Base-by-base conservation (phyloP, 2,329 filamentous ascomycete species). In the Neofusicoccum cordaticola region DNA sequence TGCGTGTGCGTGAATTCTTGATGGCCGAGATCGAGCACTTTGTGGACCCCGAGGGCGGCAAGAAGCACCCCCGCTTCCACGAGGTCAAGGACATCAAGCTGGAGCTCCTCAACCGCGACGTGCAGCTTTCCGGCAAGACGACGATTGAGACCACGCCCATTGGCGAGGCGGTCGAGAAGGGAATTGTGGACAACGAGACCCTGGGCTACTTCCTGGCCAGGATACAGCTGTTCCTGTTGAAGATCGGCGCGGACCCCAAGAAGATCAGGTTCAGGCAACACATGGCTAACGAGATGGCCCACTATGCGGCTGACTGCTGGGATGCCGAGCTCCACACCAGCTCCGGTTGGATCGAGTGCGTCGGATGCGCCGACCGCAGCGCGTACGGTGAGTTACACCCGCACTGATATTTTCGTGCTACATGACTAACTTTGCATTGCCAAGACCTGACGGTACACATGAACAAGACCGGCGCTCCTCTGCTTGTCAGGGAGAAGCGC, bases 11-110 rank as follows among this genome's bases (percentile, higher is more conserved):
- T 72, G 95, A 99, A 78, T 98, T 99, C 81, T 81, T 97, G 72
- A 98, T 99, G 95, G 95, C 94, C 27, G 95, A 99, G 81, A 97
- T 99, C 71, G 95, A 99, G 82, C 95, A 99, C 79, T 99, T 92
- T 75, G 95, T 99, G 70, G 95, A 99, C 73, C 95, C 95, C 11
- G 85, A 95, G 73, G 88, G 92, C 74, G 92, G 93, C 80, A 99
- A 99, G 87, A 96, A 95, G 81, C 95, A 99, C 77, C 81, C 85
- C 61, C 90, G 93, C 64, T 99, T 99, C 80, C 80, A 87, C 51
- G 91, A 97, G 72, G 89, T 99, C 66, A 89, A 92, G 74, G 83
- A 96, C 70, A 81, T 95, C 52, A 90, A 96, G 81, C 85, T 99
- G 65, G 86, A 89, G 63, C 86, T 99, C 31, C 86, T 99, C 52